These are phyloP conservation scores for Coprinopsis marcescibilis DNA, from an alignment of 768 basidiomycete genomes.

Conservation along the genomic window DNA sequence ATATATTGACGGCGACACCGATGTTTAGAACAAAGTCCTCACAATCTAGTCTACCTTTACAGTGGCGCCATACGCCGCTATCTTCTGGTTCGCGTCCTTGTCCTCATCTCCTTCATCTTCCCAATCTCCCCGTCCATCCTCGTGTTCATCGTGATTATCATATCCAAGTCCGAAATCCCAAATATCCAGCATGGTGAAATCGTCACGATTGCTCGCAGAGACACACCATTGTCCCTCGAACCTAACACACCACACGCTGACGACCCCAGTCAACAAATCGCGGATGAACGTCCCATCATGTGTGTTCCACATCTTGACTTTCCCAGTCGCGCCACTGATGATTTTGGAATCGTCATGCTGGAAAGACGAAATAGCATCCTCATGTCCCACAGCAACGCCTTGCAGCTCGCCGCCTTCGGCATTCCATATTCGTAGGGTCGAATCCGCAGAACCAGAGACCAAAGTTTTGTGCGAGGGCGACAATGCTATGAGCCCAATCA, in stretches of 20 bases:
- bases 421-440: constrained; percentile 92
- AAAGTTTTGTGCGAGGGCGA: constrained; percentile 86
- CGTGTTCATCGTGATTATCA: too few relatives aligned
- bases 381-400: constrained; percentile 82
- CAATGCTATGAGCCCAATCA: constrained; percentile 88
- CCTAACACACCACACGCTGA: constrained; percentile 95
- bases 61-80: too few relatives aligned
- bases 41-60: too few relatives aligned
- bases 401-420: constrained; percentile 74
- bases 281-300: constrained; percentile 79
- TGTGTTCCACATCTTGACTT: constrained; percentile 97
- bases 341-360: constrained; percentile 98
- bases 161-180: constrained; percentile 97
- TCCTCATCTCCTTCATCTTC: too few relatives aligned
- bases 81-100: too few relatives aligned
- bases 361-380: constrained; percentile 97
- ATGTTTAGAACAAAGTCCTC: too few relatives aligned
- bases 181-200: constrained; percentile 76
- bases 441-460: constrained; percentile 95
- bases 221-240: constrained; percentile 94
- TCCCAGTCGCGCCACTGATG: constrained; percentile 90
- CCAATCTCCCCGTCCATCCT: too few relatives aligned
- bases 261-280: constrained; percentile 86
- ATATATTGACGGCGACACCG: too few relatives aligned
- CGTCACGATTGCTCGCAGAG: constrained; percentile 80